phyloP scores from a whole-genome alignment of 306 rosid genomes.

The Senna siamea region DNA sequence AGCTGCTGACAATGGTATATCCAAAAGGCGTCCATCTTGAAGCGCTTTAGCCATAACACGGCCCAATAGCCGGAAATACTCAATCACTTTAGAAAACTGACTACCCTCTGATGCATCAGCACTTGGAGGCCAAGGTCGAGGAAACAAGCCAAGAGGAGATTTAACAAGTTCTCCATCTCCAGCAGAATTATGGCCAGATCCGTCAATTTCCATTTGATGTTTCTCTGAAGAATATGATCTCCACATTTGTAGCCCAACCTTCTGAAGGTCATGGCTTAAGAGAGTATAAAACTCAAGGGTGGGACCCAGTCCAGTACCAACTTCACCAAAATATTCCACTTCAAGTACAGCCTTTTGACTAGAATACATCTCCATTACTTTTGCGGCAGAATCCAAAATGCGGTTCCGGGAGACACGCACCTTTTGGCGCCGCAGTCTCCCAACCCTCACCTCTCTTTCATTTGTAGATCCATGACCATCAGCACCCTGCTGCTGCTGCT shows the following conservation, averaged over 20 bases:
- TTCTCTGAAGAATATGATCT: slow-evolving; percentile 69
- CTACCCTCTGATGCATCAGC: slow-evolving; percentile 78
- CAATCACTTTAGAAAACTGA: slow-evolving; percentile 69
- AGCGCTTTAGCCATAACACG: slow-evolving; percentile 97
- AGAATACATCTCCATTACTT: slow-evolving; percentile 99
- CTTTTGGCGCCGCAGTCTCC: slow-evolving; percentile 96
- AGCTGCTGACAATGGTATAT: slow-evolving; percentile 85
- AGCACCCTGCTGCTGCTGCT: slow-evolving; percentile 98
- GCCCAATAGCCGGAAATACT: slow-evolving; percentile 88
- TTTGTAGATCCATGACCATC: slow-evolving; percentile 90
- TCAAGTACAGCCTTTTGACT: slow-evolving; percentile 99
- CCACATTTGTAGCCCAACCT: slow-evolving; percentile 88
- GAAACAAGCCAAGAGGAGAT: slow-evolving; percentile 92
- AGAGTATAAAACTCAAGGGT: slow-evolving; percentile 98
- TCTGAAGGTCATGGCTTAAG: slow-evolving; percentile 91
- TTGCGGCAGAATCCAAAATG: slow-evolving; percentile 94
- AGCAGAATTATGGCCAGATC: slow-evolving; percentile 35
- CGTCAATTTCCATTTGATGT: slow-evolving; percentile 70
- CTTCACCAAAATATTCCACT: slow-evolving; percentile 99
- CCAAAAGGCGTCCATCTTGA: slow-evolving; percentile 96
- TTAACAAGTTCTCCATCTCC: slow-evolving; percentile 63
- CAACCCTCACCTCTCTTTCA: slow-evolving; percentile 96
- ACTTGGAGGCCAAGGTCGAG: slow-evolving; percentile 86
- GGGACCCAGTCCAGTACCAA: slow-evolving; percentile 99
- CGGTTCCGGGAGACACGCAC: slow-evolving; percentile 97